phyloP scores from a whole-genome alignment of 2,329 filamentous ascomycete species.

The Trichoderma lentiforme region DNA sequence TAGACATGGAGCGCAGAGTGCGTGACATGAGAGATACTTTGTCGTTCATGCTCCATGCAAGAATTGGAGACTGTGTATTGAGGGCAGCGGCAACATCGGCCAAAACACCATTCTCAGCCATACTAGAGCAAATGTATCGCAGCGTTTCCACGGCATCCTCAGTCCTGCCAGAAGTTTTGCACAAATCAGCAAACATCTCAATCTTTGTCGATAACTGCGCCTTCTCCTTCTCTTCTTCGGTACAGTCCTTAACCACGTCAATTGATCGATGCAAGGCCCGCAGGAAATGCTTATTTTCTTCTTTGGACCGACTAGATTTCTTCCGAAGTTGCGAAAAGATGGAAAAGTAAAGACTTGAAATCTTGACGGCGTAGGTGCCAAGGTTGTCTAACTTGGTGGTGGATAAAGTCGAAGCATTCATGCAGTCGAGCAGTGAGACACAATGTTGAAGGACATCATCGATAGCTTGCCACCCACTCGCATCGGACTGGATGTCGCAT shows the following conservation, averaged over 20 bases:
- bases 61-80: slow-evolving; percentile 45
- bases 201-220: slow-evolving; percentile 62
- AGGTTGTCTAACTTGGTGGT: slow-evolving; percentile 32
- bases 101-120: slow-evolving; percentile 58
- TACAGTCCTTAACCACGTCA: slow-evolving; percentile 55
- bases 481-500: slow-evolving; percentile 45
- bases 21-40: slow-evolving; percentile 54
- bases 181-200: slow-evolving; percentile 63
- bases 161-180: slow-evolving; percentile 48
- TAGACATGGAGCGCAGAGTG: slow-evolving; percentile 57
- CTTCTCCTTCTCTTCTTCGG: slow-evolving; percentile 53
- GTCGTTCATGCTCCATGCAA: slow-evolving; percentile 52
- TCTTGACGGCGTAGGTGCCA: slow-evolving; percentile 57
- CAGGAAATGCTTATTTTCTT: slow-evolving; percentile 42
- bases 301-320: slow-evolving; percentile 36
- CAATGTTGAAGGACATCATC: slow-evolving; percentile 59
- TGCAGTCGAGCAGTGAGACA: slow-evolving; percentile 49
- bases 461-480: slow-evolving; percentile 51
- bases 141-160: slow-evolving; percentile 59
- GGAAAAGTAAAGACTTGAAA: slow-evolving; percentile 71
- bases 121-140: slow-evolving; percentile 57
- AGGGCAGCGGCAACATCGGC: slow-evolving; percentile 50
- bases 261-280: slow-evolving; percentile 62
- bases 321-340: slow-evolving; percentile 53
- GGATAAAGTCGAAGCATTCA: slow-evolving; percentile 41